Evolutionary conservation across 768 basidiomycete genomes (phyloP), one percentile per base, ranked within the genome.

Genomic region (Artomyces pyxidatus): DNA sequence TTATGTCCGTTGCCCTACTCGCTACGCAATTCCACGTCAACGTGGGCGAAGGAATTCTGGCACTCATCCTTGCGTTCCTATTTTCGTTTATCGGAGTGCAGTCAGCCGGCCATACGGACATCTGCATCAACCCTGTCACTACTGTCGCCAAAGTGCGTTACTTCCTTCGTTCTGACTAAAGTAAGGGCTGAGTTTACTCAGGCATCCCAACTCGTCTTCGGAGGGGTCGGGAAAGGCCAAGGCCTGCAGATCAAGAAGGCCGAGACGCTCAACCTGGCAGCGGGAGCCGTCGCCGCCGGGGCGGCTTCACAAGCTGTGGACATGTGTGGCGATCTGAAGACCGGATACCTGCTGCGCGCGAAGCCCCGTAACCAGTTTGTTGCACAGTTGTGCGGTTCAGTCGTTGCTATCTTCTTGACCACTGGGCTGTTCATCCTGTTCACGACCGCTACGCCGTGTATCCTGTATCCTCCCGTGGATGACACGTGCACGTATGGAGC

Each of bases 71-170:
- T 37, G 76, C 76, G 26, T 83, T 81, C 68, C 38, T 81, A 37
- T 84, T 83, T 66, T 79, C 80, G 26, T 82, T 84, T 66, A 77
- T 83, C 54, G 81, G 76, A 35, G 79, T 80, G 8, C 79, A 81
- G 59, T 78, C 74, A 43, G 57, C 74, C 26, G 79, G 81, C 21
- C 65, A 71, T 51, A 83, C 79, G 5, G 78, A 81, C 50, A 71
- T 83, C 59, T n/a, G n/a, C n/a, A n/a, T n/a, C n/a, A 81, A 81
- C 59, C 80, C 80, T 9, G 71, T 82, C 42, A 72, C 75, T 6
- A 75, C 77, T 28, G 75, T 81, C 42, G 78, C 75, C 35, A 80
- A 78, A 64, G 68, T 69, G n/a, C 28, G 55, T 50, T 37, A 12
- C 6, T n/a, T n/a, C n/a, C n/a, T n/a, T n/a, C n/a, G n/a, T n/a